Evolutionary conservation across 192 early-diverging fungal species (phyloP), one percentile per base, ranked within the genome.

Genomic region (Blastocladiella britannica): DNA sequence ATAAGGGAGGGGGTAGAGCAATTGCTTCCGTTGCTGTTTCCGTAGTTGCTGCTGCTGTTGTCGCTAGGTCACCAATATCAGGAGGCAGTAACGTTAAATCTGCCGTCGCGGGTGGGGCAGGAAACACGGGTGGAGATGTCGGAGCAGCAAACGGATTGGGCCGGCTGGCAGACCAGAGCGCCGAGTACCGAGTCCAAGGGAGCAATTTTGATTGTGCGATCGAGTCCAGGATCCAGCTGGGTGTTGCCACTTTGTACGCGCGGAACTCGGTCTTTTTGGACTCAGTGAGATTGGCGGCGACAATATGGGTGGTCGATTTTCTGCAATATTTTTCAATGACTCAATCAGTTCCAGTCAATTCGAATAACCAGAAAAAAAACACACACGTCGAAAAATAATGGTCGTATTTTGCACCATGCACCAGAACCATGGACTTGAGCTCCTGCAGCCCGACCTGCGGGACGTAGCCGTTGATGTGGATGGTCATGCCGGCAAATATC

Each of bases 201-300:
- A 94, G 73, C 53, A 78, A 61, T 51, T 66, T 70, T 12, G 66
- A 62, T 1, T 72, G 71, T 29, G 71, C 66, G 29, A 87, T 67
- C 25, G 75, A 79, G 25, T 94, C 85, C 0, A 71, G 65, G 5
- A 94, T 66, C 91, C 91, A 94, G 25, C 73, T 73, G 24, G 84
- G 82, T 22, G 62, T 74, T 7, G 80, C 84, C 0, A 86, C 76
- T 28, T 74, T 76, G 65, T 83, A 86, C 28, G 68, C 66, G 25
- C 77, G 59, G 57, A 83, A 73, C 53, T 82, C 77, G 43, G 77
- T 70, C 53, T 78, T 75, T 59, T 86, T 86, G 22, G 77, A 57
- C 58, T 75, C 66, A 4, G 84, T 78, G 20, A 86, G 54, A 23
- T 74, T 78, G 20, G 77, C 70, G 0, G 84, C 80, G 29, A 86